Evolutionary conservation across 2,329 filamentous ascomycete genomes (phyloP), one percentile per base, ranked within the genome.

Genomic region (Teratosphaeria destructans): DNA sequence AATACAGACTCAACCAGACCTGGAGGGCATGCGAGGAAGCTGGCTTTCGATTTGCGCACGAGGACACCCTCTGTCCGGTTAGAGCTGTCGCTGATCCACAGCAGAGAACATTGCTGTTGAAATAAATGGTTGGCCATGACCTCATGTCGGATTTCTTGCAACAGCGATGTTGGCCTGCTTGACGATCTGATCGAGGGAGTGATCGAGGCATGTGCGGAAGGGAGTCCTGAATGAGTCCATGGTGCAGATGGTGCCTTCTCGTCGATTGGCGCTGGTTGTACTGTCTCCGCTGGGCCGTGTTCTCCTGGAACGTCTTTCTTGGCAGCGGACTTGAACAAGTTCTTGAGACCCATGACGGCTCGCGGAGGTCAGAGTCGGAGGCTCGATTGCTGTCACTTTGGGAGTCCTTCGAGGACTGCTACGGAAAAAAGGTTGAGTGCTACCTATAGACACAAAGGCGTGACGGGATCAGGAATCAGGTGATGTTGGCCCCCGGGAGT

Each of bases 71-170:
- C 88, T 5, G 84, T 73, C 64, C 86, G 82, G 12, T 85, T 86
- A 55, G 80, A 85, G 39, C 81, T 83, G 66, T 89, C 85, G 35
- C 83, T 83, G 23, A 90, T 84, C 88, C 88, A 91, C 37, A 90
- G 79, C 62, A 84, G 82, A 12, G 83, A 82, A 68, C 86, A 90
- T 74, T 90, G 87, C 71, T 91, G 87, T 72, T 91, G 88, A 73
- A 90, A 90, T 29, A 92, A 78, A 71, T 89, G 90, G 74, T 89
- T 90, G 61, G 89, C 87, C 87, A 91, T 91, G 62, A 91, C 86
- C 72, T 91, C 88, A 68, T 65, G 65, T 29, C 58, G 59, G 32
- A 64, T 64, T 29, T 62, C 61, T 12, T 63, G 61, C 60, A 64
- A 63, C 52, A 57, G 62, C 1, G 55, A 57, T 19, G 61, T 59